Evolutionary conservation across 2,329 filamentous ascomycete genomes (phyloP), one percentile per base, ranked within the genome.

Genomic region (Colletotrichum tanaceti): DNA sequence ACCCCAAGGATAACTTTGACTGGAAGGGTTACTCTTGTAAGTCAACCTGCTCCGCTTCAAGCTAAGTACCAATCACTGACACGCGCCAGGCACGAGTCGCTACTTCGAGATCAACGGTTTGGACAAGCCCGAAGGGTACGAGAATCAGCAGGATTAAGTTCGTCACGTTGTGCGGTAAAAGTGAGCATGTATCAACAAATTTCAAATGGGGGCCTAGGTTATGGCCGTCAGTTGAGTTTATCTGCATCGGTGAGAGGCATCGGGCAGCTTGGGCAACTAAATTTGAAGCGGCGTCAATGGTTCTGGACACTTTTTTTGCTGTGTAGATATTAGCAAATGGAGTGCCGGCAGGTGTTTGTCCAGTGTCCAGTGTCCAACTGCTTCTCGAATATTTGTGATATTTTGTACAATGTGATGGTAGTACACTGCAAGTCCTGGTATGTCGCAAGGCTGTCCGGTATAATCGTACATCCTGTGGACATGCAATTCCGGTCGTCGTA

Each of bases 21-120:
- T 99, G 97, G 97, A 98, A 97, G 81, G 92, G 93, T 60, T 98
- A 98, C 79, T 97, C 93, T 79, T 98, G 94, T 97, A 88, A 85
- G 93, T 84, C 61, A 20, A 24, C 5, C 11, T 28, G 6, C 9
- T 28, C 4, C 22, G 14, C 22, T 18, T 11, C 22, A 3, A 2
- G 9, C 14, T 4, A 14, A 41, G n/a, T 6, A 47, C n/a, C 4
- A n/a, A 3, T 11, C 5, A 18, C 68, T 71, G 47, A 63, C 6
- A 22, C 2, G 2, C 32, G 38, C 6, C 69, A 95, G 93, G 93
- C 84, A 98, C 95, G 60, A 88, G 92, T 41, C 89, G 91, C 74
- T 99, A 87, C 84, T 98, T 92, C 78, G 92, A 98, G 53, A 80
- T 94, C 75, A 97, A 94, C 79, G 87, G 89, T 64, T 81, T 95